Conservation (phyloP, 139 green algal species). For the Picochlorum sp. region DNA sequence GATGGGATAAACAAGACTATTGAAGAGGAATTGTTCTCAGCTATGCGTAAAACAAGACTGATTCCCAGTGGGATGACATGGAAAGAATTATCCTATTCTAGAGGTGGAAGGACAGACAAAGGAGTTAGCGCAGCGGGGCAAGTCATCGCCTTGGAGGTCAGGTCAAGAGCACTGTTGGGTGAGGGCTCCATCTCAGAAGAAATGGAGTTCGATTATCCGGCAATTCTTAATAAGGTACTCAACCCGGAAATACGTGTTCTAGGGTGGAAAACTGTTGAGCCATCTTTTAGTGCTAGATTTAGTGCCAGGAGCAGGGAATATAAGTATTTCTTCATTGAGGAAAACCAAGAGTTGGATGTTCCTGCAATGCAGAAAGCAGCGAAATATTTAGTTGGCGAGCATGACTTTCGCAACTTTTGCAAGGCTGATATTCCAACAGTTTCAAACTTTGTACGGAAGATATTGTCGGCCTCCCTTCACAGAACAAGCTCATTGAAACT, state of each 20-base stretch:
- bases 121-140: constrained; percentile 71
- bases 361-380: constrained; percentile 66
- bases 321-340: constrained; percentile 80
- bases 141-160: constrained; percentile 70
- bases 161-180: constrained; percentile 37
- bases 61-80: constrained; percentile 38
- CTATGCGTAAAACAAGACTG: constrained; percentile 51
- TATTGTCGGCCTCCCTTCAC: constrained; percentile 33
- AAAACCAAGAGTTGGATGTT: constrained; percentile 49
- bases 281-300: constrained; percentile 79
- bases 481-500: background rate
- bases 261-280: constrained; percentile 59
- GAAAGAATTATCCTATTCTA: constrained; percentile 53
- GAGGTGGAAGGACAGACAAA: constrained; percentile 76
- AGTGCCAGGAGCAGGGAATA: constrained; percentile 63
- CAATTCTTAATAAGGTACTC: constrained; percentile 61
- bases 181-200: constrained; percentile 15
- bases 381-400: constrained; percentile 62
- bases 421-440: constrained; percentile 57
- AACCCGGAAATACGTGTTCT: constrained; percentile 66
- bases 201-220: constrained; percentile 76
- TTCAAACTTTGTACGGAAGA: constrained; percentile 45
- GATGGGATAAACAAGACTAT: constrained; percentile 55
- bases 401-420: constrained; percentile 97
- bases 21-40: constrained; percentile 61